A percentile compares a stretch with the other conserved stretches of the same genome.
phyloP scores from a whole-genome alignment of 2,329 filamentous ascomycete genomes.

The Diplodia scrobiculata region DNA sequence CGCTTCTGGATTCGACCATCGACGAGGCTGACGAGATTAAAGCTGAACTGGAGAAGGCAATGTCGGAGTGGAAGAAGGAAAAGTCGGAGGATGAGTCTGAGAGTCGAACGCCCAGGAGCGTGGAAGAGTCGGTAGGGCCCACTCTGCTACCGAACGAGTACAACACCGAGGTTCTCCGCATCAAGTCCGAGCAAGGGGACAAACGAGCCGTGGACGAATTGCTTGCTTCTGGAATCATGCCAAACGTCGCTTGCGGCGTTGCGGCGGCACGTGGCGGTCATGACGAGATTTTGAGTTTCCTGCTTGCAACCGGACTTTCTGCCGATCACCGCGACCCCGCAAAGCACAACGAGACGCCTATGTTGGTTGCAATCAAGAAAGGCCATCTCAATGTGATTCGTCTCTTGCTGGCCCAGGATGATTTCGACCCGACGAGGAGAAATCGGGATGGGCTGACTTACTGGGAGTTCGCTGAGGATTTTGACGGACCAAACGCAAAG shows the following conservation, averaged over 20 bases:
- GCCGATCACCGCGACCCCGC: conserved; percentile 62
- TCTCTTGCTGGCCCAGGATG: conserved; percentile 72
- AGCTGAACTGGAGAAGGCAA: conserved; percentile 66
- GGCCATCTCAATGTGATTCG: conserved; percentile 82
- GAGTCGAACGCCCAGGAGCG: conserved; percentile 31
- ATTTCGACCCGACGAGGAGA: conserved; percentile 78
- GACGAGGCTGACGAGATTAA: conserved; percentile 82
- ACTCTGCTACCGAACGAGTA: conserved; percentile 54
- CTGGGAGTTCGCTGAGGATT: conserved; percentile 79
- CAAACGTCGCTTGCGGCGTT: conserved; percentile 83
- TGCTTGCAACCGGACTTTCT: conserved; percentile 53
- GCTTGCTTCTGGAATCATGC: conserved; percentile 54
- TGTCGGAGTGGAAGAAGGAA: conserved; percentile 48
- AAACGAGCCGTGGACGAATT: conserved; percentile 53
- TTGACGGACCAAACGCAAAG: conserved; percentile 85
- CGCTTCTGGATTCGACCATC: conserved; percentile 72
- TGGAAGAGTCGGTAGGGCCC: conserved; percentile 25
- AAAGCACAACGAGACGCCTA: conserved; percentile 85
- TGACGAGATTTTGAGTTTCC: conserved; percentile 78
- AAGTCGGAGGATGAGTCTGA: conserved; percentile 51
- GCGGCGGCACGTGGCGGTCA: conserved; percentile 91
- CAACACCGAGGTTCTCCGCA: conserved; percentile 52
- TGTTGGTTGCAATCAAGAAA: conserved; percentile 90
- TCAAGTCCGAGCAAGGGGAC: conserved; percentile 54
- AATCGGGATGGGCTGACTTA: conserved; percentile 78